These are phyloP conservation scores for Acacia concinna DNA, from an alignment of 331 rosid genomes.

Conservation along the genomic window DNA sequence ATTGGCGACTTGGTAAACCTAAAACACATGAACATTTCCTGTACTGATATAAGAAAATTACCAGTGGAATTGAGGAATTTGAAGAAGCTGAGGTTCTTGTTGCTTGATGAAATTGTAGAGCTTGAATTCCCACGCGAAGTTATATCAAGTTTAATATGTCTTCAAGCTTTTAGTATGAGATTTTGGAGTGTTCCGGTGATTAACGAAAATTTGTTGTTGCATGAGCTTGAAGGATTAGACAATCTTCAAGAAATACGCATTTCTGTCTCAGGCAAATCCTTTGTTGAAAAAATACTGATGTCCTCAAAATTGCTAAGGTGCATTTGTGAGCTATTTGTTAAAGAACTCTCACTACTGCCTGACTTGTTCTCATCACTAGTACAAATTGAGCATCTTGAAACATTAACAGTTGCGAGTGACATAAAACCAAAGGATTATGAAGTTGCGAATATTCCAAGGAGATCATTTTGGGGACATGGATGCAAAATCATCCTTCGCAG, in stretches of 20 bases:
- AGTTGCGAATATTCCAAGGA: background rate
- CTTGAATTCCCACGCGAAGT: background rate
- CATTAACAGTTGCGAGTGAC: no score
- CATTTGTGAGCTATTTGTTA: background rate
- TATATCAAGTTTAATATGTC: background rate
- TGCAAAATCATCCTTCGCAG: background rate
- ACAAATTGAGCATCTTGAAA: background rate
- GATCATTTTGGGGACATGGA: no score
- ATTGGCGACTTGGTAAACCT: no score
- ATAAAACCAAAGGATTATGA: no score
- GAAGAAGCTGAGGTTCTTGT: background rate
- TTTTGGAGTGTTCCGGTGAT: rapidly evolving
- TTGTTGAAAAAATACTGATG: no score
- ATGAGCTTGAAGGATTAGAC: background rate
- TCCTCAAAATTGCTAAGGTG: background rate
- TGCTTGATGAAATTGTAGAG: background rate
- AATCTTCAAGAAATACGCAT: background rate
- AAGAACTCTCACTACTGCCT: background rate
- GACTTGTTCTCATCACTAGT: background rate
- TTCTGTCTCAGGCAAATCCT: background rate
- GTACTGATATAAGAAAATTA: no score
- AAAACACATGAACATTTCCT: no score
- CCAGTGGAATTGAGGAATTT: background rate
- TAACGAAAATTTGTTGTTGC: background rate
- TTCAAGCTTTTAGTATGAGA: background rate